Conservation (phyloP, 352 stramenopile species). For the Peronospora belbahrii region DNA sequence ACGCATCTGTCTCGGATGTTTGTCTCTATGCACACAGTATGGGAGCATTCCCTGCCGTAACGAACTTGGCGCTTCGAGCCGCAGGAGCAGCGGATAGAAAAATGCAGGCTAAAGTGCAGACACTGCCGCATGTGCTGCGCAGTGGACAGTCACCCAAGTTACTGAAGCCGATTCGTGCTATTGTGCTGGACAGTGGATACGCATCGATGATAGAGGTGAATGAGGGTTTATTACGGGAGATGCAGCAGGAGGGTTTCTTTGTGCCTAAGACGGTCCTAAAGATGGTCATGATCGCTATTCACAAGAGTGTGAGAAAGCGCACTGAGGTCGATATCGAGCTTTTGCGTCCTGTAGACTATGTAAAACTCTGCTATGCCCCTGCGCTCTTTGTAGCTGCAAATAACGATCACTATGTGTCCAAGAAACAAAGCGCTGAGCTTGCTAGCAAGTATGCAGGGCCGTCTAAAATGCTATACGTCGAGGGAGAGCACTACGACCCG, state of each 20-base stretch:
- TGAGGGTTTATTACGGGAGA: constrained; percentile 47
- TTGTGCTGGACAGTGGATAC: constrained; percentile 73
- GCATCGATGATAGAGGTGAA: constrained; percentile 60
- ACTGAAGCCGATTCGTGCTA: constrained; percentile 55
- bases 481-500: constrained; percentile 58
- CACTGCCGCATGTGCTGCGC: constrained; percentile 46
- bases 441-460: constrained; percentile 51
- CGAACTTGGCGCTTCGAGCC: constrained; percentile 62
- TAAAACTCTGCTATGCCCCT: constrained; percentile 55
- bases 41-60: constrained; percentile 68
- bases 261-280: constrained; percentile 68
- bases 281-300: constrained; percentile 50
- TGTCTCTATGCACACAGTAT: constrained; percentile 81
- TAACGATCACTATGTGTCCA: constrained; percentile 58
- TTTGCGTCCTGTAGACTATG: constrained; percentile 66
- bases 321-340: constrained; percentile 63
- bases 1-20: constrained; percentile 44
- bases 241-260: constrained; percentile 67
- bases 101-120: constrained; percentile 44
- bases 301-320: constrained; percentile 72
- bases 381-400: constrained; percentile 61
- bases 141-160: constrained; percentile 32
- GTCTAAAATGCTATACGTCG: constrained; percentile 39
- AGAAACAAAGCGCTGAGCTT: constrained; percentile 62
- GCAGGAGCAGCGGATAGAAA: constrained; percentile 38